Conservation (phyloP, 1,284 basidiomycete species). For the Afroboletus lepidellus region DNA sequence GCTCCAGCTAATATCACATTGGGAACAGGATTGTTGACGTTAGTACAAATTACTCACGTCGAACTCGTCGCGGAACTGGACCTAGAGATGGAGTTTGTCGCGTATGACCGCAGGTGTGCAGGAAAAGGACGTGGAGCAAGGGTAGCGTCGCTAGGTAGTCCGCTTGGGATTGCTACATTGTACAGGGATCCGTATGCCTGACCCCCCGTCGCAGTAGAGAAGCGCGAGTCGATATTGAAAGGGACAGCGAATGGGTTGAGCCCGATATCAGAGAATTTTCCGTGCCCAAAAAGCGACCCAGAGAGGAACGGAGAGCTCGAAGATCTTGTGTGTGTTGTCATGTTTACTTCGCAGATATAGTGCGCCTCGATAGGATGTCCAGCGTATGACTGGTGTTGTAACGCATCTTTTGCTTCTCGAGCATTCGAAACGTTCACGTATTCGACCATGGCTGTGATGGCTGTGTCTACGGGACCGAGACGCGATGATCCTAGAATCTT, state of each 20-base stretch:
- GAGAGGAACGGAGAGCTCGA: conserved; percentile 12
- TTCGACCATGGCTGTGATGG: conserved; percentile 59
- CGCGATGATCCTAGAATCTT: conserved; percentile 38
- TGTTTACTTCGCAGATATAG: conserved; percentile 37
- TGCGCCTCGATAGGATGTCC: conserved; percentile 47
- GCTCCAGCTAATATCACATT: conserved; percentile 31
- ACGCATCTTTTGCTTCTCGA: conserved; percentile 57
- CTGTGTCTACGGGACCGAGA: conserved; percentile 37
- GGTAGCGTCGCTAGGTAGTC: conserved; percentile 24
- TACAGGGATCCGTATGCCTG: conserved; percentile 10
- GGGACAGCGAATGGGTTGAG: conserved; percentile 37
- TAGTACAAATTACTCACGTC: conserved; percentile 27
- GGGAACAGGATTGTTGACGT: neutral
- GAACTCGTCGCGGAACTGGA: conserved; percentile 38
- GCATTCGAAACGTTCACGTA: conserved; percentile 54
- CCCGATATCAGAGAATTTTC: conserved; percentile 22
- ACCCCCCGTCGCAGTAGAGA: conserved; percentile 2
- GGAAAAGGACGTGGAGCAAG: conserved; percentile 33
- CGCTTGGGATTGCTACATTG: conserved; percentile 6
- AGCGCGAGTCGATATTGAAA: conserved; percentile 25
- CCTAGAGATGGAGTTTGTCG: conserved; percentile 30
- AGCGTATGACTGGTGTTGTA: conserved; percentile 61
- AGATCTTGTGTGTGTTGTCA: conserved; percentile 14
- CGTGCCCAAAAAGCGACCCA: conserved; percentile 9
- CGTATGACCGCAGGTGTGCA: conserved; percentile 17